Evolutionary conservation across 192 early-diverging fungal genomes (phyloP).

Genomic region (Geranomyces variabilis): DNA sequence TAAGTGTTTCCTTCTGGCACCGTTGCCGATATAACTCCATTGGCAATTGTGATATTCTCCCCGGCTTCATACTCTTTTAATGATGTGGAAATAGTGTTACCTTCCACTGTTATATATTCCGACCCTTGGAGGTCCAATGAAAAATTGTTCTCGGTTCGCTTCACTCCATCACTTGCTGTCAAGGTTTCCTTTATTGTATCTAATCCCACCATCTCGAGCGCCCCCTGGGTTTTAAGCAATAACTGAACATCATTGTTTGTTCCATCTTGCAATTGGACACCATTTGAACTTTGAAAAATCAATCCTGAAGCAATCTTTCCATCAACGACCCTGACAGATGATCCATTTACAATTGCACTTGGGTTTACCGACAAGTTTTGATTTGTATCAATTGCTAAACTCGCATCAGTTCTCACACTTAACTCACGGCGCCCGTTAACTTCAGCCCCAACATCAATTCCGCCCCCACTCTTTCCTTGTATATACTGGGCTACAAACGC

Average conservation of each 20-base stretch:
- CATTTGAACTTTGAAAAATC: not conserved
- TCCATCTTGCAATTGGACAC: not conserved
- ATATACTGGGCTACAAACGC: not conserved
- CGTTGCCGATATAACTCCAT: not conserved
- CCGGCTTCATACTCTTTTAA: not conserved
- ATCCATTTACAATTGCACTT: not conserved
- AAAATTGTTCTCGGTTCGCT: no score
- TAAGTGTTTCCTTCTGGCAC: not conserved
- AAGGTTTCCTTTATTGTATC: not conserved
- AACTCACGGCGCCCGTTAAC: not conserved
- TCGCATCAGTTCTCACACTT: slow-evolving; percentile 2
- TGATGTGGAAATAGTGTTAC: not conserved
- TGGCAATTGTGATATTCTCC: not conserved
- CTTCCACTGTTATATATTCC: not conserved
- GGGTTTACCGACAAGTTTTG: slow-evolving; percentile 4
- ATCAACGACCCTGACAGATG: not conserved
- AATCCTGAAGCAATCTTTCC: slow-evolving; percentile 11
- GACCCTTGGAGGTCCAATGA: not conserved
- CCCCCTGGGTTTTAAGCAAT: not conserved
- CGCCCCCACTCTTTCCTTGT: not conserved
- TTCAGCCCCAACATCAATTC: not conserved
- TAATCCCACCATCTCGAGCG: not conserved
- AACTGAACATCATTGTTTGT: slow-evolving; percentile 8
- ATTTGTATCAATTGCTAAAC: not conserved
- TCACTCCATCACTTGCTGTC: not conserved